These are phyloP conservation scores for Phytophthora tubulina DNA, from an alignment of 352 stramenopile genomes.

Conservation along the genomic window DNA sequence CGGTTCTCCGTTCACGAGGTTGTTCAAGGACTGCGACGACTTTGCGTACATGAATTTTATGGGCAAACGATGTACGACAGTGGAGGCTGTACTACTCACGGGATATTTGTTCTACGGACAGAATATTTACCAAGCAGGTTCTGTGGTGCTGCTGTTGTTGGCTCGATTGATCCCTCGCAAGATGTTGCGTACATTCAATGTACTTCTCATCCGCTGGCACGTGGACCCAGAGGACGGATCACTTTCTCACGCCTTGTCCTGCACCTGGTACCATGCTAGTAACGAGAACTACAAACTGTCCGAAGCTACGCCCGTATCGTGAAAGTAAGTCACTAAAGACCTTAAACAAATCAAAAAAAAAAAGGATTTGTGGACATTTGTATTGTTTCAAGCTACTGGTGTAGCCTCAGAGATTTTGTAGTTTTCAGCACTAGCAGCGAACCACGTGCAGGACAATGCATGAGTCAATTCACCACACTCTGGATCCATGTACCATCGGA, in stretches of 20 bases:
- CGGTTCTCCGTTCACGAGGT: constrained; percentile 26
- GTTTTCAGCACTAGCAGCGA: constrained; percentile 34
- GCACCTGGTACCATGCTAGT: constrained; percentile 32
- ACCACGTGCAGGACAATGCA: constrained; percentile 32
- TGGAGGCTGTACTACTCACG: constrained; percentile 39
- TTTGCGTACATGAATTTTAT: constrained; percentile 35
- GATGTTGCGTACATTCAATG: constrained; percentile 34
- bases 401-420: constrained; percentile 31
- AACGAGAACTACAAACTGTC: constrained; percentile 30
- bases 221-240: constrained; percentile 18
- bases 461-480: constrained; percentile 14
- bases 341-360: background rate
- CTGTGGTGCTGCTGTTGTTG: constrained; percentile 27
- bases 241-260: constrained; percentile 23
- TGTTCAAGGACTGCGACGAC: constrained; percentile 48
- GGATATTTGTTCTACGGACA: constrained; percentile 38
- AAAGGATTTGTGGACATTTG: too few species aligned
- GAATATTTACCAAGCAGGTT: constrained; percentile 23
- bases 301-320: constrained; percentile 24
- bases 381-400: constrained; percentile 8
- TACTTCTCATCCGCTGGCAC: constrained; percentile 28
- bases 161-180: constrained; percentile 20
- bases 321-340: background rate
- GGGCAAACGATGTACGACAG: constrained; percentile 24
- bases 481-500: constrained; percentile 33